phyloP scores from a whole-genome alignment of 1,284 basidiomycete species.

The Hypsizygus ulmarius region DNA sequence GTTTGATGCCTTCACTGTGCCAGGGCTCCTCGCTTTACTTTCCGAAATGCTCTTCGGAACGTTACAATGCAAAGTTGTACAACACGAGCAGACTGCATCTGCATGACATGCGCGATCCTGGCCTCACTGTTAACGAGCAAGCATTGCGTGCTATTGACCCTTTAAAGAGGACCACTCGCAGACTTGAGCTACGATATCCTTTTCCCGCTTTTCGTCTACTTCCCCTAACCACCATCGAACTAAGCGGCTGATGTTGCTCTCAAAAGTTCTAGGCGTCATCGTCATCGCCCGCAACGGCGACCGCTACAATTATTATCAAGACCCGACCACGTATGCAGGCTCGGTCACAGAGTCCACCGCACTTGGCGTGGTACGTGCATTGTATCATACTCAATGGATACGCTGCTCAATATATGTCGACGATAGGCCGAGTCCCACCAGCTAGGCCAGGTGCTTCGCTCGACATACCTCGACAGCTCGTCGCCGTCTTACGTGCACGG shows the following conservation, averaged over 20 bases:
- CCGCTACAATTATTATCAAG: conserved; percentile 67
- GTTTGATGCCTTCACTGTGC: background rate
- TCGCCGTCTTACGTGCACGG: conserved; percentile 68
- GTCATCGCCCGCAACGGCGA: conserved; percentile 85
- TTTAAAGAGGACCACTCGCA: conserved; percentile 4
- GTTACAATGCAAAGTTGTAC: conserved; percentile 7
- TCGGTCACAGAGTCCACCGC: conserved; percentile 78
- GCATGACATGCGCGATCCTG: conserved; percentile 17
- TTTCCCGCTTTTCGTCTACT: conserved; percentile 14
- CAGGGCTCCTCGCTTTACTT: conserved; percentile 8
- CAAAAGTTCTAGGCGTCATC: conserved; percentile 77
- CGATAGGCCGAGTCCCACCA: conserved; percentile 66
- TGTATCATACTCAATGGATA: background rate
- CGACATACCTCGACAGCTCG: conserved; percentile 62
- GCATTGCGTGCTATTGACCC: conserved; percentile 6
- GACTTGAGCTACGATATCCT: background rate
- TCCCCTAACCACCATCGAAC: conserved; percentile 19
- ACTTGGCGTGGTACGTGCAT: conserved; percentile 66
- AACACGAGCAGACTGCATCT: conserved; percentile 7
- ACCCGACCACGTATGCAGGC: conserved; percentile 67
- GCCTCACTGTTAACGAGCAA: background rate
- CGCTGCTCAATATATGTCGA: conserved; percentile 2
- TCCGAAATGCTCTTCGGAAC: conserved; percentile 4
- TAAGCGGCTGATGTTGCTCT: conserved; percentile 43
- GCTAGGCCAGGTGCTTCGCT: conserved; percentile 67